Evolutionary conservation across 306 rosid genomes (phyloP), one percentile per base, ranked within the genome.

Genomic region (Gastrolobium bilobum): DNA sequence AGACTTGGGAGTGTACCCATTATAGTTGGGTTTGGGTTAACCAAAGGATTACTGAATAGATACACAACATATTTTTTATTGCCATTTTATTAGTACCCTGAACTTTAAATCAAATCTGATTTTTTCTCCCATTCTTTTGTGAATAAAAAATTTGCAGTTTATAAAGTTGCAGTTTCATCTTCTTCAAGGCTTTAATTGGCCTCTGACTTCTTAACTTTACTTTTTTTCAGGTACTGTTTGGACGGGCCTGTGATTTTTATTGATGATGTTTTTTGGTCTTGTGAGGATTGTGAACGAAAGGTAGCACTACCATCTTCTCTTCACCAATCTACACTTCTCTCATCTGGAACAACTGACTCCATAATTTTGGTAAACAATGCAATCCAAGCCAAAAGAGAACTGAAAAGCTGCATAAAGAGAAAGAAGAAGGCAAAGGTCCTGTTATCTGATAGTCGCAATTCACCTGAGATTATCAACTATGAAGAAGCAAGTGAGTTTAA

Each of bases 211-310:
- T 46, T 30, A 40, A 2, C 30, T 68, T 10, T 65, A 6, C 26
- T 29, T 82, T 61, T 77, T 58, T 37, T 8, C 86, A 92, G 93
- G 73, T 92, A 92, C 80, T 90, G 97, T 87, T 73, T 87, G 34
- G 82, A 83, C 35, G 82, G 56, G 53, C 92, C 92, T 59, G 73
- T 81, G 59, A 31, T 39, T 68, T 48, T 79, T 31, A 33, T 31
- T 44, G 86, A 83, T 40, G 68, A 80, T n/a, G 82, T 83, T 77
- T 68, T 77, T 48, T 94, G 97, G 98, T 79, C 72, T 76, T 94
- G 98, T 86, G 93, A 82, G 80, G 92, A 91, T 44, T 94, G 98
- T 56, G 85, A 82, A 82, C 65, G 79, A 68, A 51, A 53, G 59
- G 68, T 52, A 53, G 58, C 7, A 61, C 76, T 73, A 75, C 78